phyloP scores from a whole-genome alignment of 345 rosid genomes.

The Eucalyptus polyanthemos region DNA sequence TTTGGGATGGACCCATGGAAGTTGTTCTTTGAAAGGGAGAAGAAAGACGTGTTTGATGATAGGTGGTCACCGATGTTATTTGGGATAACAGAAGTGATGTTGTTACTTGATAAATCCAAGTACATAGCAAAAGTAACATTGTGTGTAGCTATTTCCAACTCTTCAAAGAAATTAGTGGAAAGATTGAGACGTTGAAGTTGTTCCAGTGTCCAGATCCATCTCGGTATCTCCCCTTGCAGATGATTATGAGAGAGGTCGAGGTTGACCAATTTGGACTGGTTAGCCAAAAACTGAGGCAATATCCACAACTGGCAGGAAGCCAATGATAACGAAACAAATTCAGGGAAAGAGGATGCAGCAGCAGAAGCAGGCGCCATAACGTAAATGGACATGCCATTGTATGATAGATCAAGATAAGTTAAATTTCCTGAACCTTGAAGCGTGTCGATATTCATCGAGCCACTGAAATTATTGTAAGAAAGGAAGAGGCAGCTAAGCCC shows the following conservation, averaged over 20 bases:
- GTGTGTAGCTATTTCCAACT: not conserved
- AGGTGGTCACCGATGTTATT: not conserved
- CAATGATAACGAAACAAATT: slow-evolving; percentile 1
- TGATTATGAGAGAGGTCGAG: slow-evolving; percentile 42
- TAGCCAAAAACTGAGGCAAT: slow-evolving; percentile 17
- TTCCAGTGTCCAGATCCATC: slow-evolving; percentile 24
- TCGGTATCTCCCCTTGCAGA: slow-evolving; percentile 19
- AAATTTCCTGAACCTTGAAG: slow-evolving; percentile 9
- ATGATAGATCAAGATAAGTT: slow-evolving; percentile 17
- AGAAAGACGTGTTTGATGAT: rapidly evolving
- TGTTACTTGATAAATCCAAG: too few relatives aligned
- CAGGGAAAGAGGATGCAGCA: not conserved
- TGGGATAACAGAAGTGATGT: too few relatives aligned
- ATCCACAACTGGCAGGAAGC: slow-evolving; percentile 21
- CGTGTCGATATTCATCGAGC: slow-evolving; percentile 1
- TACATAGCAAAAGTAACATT: rapidly evolving
- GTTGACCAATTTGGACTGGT: not conserved
- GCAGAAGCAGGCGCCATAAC: not conserved
- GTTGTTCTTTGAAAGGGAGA: not conserved
- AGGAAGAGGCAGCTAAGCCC: slow-evolving; percentile 3
- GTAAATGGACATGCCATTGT: slow-evolving; percentile 8
- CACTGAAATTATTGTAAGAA: slow-evolving; percentile 29
- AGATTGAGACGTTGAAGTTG: not conserved
- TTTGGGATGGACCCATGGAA: not conserved
- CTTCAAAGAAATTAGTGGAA: not conserved